Evolutionary conservation across 2,329 filamentous ascomycete species (phyloP).

Genomic region (Penicillium sp.): DNA sequence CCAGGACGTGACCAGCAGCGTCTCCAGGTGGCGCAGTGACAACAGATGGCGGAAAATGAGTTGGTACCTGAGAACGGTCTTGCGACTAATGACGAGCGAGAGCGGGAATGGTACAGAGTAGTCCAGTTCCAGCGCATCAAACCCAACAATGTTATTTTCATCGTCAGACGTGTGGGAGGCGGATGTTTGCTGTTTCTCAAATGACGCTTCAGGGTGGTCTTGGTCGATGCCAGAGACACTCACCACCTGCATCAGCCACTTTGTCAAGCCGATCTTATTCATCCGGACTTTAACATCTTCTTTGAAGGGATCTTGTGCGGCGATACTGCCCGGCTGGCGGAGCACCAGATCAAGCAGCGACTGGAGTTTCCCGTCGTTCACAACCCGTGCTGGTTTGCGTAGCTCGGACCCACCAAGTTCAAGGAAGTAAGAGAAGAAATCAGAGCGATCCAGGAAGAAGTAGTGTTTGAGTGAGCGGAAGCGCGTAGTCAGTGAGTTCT

Average conservation of each 20-base stretch:
- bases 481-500: conserved; percentile 84
- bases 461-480: conserved; percentile 95
- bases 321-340: conserved; percentile 92
- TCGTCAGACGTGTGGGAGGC: conserved; percentile 68
- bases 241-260: conserved; percentile 93
- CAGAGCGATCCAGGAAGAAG: conserved; percentile 96
- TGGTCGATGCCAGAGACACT: conserved; percentile 96
- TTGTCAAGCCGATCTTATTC: conserved; percentile 91
- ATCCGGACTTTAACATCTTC: conserved; percentile 98
- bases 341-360: conserved; percentile 94
- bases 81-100: conserved; percentile 91
- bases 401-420: conserved; percentile 89
- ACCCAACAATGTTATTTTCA: conserved; percentile 84
- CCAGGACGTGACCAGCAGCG: conserved; percentile 85
- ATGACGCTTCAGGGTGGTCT: conserved; percentile 64
- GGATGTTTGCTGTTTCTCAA: conserved; percentile 75
- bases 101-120: conserved; percentile 94
- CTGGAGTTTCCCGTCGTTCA: conserved; percentile 92
- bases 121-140: conserved; percentile 90
- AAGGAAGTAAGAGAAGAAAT: conserved; percentile 98
- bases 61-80: conserved; percentile 96
- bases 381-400: conserved; percentile 82
- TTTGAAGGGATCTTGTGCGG: conserved; percentile 94
- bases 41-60: conserved; percentile 92
- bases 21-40: conserved; percentile 86